A percentile compares a stretch with the other conserved stretches of the same genome.
These are phyloP conservation scores for Penicillium crustosum DNA, from an alignment of 2,329 filamentous ascomycete species.

Conservation along the genomic window DNA sequence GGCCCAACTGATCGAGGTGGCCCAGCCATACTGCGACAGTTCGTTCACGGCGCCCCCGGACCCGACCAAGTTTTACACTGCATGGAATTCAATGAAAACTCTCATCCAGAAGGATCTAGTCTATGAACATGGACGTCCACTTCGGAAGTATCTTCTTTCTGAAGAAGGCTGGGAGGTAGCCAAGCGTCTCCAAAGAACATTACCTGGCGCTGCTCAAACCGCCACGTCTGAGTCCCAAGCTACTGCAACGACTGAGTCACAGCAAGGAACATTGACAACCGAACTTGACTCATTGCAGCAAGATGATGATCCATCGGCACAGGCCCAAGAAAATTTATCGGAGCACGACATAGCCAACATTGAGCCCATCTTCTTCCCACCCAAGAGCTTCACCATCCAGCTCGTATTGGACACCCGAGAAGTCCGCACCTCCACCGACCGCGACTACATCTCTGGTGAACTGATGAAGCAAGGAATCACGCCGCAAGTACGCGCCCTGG, in stretches of 20 bases:
- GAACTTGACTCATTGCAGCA: not conserved
- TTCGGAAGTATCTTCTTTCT: conserved; percentile 68
- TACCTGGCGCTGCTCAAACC: conserved; percentile 24
- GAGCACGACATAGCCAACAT: conserved; percentile 32
- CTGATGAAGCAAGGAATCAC: conserved; percentile 65
- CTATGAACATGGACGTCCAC: conserved; percentile 66
- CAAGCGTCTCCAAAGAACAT: conserved; percentile 59
- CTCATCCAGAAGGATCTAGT: conserved; percentile 71
- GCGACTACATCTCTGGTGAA: conserved; percentile 74
- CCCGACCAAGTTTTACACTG: conserved; percentile 70
- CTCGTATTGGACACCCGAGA: conserved; percentile 74
- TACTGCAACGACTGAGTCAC: conserved; percentile 2
- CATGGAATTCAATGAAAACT: conserved; percentile 81
- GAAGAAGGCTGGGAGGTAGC: conserved; percentile 78
- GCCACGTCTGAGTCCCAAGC: conserved; percentile 12
- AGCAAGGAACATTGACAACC: not conserved
- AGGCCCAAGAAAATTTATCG: conserved; percentile 10
- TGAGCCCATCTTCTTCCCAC: conserved; percentile 60
- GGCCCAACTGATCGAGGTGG: conserved; percentile 64
- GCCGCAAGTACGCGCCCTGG: conserved; percentile 66
- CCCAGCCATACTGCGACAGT: conserved; percentile 70
- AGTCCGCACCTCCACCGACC: conserved; percentile 68
- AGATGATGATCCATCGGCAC: conserved; percentile 2
- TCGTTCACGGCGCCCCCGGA: conserved; percentile 70
- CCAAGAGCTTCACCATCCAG: conserved; percentile 69